phyloP scores from a whole-genome alignment of 2,329 filamentous ascomycete genomes.

The Claviceps capensis region DNA sequence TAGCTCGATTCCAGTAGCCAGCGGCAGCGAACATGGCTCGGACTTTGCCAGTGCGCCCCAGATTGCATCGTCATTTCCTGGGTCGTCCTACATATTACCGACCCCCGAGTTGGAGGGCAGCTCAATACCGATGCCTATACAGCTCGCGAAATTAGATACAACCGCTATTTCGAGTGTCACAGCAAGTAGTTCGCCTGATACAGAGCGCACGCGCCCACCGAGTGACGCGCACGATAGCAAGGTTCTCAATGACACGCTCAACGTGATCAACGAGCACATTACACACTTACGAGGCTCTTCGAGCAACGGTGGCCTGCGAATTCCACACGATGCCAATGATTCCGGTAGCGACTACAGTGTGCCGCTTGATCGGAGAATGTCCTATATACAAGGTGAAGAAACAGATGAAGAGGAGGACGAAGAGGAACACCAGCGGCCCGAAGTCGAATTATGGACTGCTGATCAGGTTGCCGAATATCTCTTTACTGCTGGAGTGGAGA shows the following conservation, averaged over 20 bases:
- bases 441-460: constrained; percentile 70
- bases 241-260: constrained; percentile 87
- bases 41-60: constrained; percentile 11
- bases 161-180: constrained; percentile 14
- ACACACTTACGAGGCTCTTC: constrained; percentile 59
- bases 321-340: constrained; percentile 50
- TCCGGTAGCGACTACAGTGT: constrained; percentile 86
- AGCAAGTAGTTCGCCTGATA: constrained; percentile 15
- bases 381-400: constrained; percentile 87
- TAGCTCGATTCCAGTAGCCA: constrained; percentile 18
- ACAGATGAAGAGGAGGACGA: constrained; percentile 94
- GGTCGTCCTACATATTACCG: constrained; percentile 17
- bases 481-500: constrained; percentile 72
- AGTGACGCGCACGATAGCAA: constrained; percentile 42
- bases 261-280: constrained; percentile 94
- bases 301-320: constrained; percentile 36
- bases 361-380: constrained; percentile 60
- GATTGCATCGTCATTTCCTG: constrained; percentile 19
- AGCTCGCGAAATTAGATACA: constrained; percentile 24
- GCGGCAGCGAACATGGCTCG: constrained; percentile 11
- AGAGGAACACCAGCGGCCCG: constrained; percentile 47
- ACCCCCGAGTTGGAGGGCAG: constrained; percentile 14
- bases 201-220: constrained; percentile 23
- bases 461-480: constrained; percentile 80
- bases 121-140: constrained; percentile 31